Evolutionary conservation across 768 basidiomycete genomes (phyloP), one percentile per base, ranked within the genome.

Genomic region (Boletales sp.): DNA sequence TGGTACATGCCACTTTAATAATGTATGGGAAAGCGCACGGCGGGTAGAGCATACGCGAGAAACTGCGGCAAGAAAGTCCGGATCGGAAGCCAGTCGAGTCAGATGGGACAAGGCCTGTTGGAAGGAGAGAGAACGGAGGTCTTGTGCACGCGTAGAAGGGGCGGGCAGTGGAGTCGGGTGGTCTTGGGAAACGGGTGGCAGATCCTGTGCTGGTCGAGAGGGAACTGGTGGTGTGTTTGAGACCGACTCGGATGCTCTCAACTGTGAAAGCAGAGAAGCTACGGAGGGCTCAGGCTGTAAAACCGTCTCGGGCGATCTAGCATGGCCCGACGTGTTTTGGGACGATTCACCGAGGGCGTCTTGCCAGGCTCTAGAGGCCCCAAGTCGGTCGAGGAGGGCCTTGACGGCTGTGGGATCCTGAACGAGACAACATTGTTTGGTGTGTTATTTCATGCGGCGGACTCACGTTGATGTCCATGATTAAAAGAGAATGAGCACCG

Each of bases 281-380:
- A 88, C 86, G 11, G 73, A 72, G 27, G 64, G 12, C n/a, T n/a
- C n/a, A n/a, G n/a, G n/a, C 5, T 65, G 48, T 11, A 81, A 72
- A 24, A 40, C 13, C 24, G 40, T 29, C 21, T 42, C 41, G 19
- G 43, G 27, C 11, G 54, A 38, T 12, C 9, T 34, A 34, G 32
- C 30, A 36, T 38, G 43, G 31, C 35, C 51, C 51, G 15, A 17
- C 17, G 45, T 9, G 38, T 10, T 43, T 46, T 45, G 42, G 48
- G 27, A 29, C 17, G 51, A 58, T 50, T 45, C 51, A 43, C 43
- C 63, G 14, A 72, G 55, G 2, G 72, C 61, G 43, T 83, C 74
- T 58, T 84, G 78, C 87, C 86, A 90, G 19, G 82, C 85, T 57
- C 80, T 75, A 4, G 89, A 90, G 3, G 75, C 67, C 44, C 80